Conservation (phyloP, 2,329 filamentous ascomycete species). For the Fulvia fulva region DNA sequence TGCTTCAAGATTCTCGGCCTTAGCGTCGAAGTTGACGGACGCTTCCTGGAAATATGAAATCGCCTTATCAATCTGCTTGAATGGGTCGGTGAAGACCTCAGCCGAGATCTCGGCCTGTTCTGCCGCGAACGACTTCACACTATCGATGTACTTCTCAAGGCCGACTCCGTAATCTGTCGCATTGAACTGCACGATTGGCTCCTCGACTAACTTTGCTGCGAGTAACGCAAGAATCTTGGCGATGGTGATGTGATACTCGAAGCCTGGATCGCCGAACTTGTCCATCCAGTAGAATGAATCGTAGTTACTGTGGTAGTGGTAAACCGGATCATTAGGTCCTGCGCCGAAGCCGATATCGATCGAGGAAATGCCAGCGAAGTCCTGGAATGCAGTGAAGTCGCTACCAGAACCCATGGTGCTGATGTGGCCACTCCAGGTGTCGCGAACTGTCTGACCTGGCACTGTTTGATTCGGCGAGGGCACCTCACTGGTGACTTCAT, state of each 20-base stretch:
- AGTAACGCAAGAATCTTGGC: constrained; percentile 45
- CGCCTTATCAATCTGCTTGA: constrained; percentile 47
- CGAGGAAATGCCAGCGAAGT: constrained; percentile 49
- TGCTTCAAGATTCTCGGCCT: constrained; percentile 36
- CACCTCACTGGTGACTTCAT: constrained; percentile 61
- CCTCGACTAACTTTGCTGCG: constrained; percentile 45
- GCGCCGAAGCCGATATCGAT: constrained; percentile 46
- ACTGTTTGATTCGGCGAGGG: constrained; percentile 67
- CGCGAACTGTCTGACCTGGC: constrained; percentile 64
- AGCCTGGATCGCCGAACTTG: constrained; percentile 64
- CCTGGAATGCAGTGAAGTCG: constrained; percentile 52
- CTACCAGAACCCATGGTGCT: constrained; percentile 52
- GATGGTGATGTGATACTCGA: constrained; percentile 54
- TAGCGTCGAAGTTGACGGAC: constrained; percentile 49
- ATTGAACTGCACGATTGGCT: constrained; percentile 45
- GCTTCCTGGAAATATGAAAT: constrained; percentile 48
- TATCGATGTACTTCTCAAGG: constrained; percentile 41
- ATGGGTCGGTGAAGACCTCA: constrained; percentile 34
- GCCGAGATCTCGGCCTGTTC: constrained; percentile 13
- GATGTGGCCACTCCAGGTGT: constrained; percentile 56
- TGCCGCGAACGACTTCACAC: constrained; percentile 36
- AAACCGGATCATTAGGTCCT: constrained; percentile 47
- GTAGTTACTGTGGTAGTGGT: constrained; percentile 80
- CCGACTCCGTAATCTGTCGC: constrained; percentile 45
- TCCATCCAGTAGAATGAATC: constrained; percentile 84